Conservation (phyloP, 2,329 filamentous ascomycete species). For the Claviceps digitariae region DNA sequence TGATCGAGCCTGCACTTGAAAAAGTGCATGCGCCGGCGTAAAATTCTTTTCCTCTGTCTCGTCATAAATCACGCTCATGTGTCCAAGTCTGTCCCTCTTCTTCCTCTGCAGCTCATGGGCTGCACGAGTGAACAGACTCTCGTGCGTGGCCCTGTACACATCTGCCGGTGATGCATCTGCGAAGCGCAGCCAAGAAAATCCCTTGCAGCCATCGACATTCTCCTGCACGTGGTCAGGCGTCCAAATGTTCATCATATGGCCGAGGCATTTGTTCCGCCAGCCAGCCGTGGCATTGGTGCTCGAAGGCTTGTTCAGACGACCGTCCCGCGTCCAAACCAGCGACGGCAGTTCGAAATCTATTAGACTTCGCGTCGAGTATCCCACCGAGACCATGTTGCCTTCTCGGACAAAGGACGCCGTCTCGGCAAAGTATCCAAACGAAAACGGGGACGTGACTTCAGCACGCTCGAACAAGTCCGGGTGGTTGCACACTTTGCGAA, state of each 20-base stretch:
- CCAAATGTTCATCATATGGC: conserved; percentile 84
- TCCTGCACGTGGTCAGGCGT: conserved; percentile 61
- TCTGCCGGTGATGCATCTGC: conserved; percentile 64
- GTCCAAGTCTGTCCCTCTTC: conserved; percentile 46
- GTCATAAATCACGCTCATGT: conserved; percentile 57
- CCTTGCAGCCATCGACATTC: conserved; percentile 44
- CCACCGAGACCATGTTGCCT: conserved; percentile 62
- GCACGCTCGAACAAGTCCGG: conserved; percentile 93
- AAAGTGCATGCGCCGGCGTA: conserved; percentile 61
- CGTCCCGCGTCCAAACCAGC: conserved; percentile 68
- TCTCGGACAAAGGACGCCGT: conserved; percentile 92
- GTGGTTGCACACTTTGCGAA: conserved; percentile 98
- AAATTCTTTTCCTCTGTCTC: conserved; percentile 48
- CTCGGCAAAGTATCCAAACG: conserved; percentile 79
- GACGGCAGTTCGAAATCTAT: conserved; percentile 77
- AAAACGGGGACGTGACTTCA: conserved; percentile 76
- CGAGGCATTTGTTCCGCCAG: conserved; percentile 64
- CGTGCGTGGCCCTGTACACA: conserved; percentile 53
- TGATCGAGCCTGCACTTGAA: conserved; percentile 63
- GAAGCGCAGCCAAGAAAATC: conserved; percentile 87
- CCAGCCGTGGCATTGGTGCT: conserved; percentile 62
- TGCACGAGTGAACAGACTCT: conserved; percentile 61
- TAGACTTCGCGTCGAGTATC: conserved; percentile 74
- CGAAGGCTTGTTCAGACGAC: conserved; percentile 61
- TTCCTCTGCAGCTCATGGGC: conserved; percentile 40